These are phyloP conservation scores for Metschnikowia vanudenii DNA, from an alignment of 805 yeast species.

Conservation along the genomic window DNA sequence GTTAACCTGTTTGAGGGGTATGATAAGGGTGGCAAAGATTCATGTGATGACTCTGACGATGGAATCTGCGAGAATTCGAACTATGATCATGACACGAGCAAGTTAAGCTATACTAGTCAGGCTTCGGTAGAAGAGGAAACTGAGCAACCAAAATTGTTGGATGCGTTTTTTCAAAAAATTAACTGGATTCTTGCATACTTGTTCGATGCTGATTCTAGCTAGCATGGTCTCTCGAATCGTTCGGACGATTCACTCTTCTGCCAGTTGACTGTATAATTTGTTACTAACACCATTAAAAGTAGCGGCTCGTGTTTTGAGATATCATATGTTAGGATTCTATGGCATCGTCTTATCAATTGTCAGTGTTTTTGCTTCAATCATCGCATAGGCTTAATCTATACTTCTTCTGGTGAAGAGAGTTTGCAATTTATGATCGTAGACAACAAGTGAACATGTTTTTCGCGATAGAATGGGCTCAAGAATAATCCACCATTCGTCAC, in stretches of 20 bases:
- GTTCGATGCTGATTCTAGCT: constrained; percentile 11
- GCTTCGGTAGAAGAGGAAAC: constrained; percentile 6
- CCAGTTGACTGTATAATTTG: constrained; percentile 5
- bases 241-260: constrained; percentile 8
- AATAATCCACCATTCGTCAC: constrained; percentile 21
- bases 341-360: constrained; percentile 6
- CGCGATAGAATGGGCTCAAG: constrained; percentile 20
- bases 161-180: constrained; percentile 7
- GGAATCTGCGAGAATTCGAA: constrained; percentile 1
- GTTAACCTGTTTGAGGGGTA: constrained; percentile 25
- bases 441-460: constrained; percentile 14
- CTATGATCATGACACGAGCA: constrained; percentile 1
- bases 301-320: constrained; percentile 10
- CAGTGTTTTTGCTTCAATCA: constrained; percentile 5
- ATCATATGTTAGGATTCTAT: constrained; percentile 7
- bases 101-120: constrained; percentile 5
- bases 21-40: background rate
- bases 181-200: constrained; percentile 13
- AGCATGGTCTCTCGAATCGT: constrained; percentile 2
- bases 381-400: constrained; percentile 2
- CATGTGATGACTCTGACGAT: constrained; percentile 3
- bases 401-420: constrained; percentile 12
- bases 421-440: constrained; percentile 18
- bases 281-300: constrained; percentile 10
- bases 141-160: constrained; percentile 6